Percentiles rank a stretch among this genome's conserved stretches.
These are phyloP conservation scores for Hypoxylon sp. DNA, from an alignment of 2,329 filamentous ascomycete species.

Conservation along the genomic window DNA sequence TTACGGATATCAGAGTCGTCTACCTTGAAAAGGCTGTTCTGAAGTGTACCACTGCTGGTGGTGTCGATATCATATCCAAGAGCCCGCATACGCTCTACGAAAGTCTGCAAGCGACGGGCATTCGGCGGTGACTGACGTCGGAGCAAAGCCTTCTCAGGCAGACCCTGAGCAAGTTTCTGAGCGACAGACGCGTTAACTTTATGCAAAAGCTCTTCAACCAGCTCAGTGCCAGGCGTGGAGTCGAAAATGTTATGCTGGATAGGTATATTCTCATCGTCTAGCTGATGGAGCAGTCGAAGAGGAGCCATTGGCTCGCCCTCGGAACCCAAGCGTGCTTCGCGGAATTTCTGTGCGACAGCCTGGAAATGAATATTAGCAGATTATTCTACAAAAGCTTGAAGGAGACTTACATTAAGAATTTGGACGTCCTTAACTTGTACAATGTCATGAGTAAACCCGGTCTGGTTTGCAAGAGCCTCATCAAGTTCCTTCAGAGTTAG, in stretches of 20 bases:
- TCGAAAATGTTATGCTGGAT: constrained; percentile 97
- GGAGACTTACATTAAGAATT: constrained; percentile 75
- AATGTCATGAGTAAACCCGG: constrained; percentile 72
- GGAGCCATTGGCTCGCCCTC: constrained; percentile 84
- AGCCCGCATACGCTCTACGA: constrained; percentile 91
- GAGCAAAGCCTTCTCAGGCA: constrained; percentile 93
- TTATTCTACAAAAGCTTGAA: neutral
- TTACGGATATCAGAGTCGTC: constrained; percentile 90
- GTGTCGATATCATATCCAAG: constrained; percentile 92
- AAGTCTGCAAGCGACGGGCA: constrained; percentile 86
- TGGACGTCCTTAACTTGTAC: constrained; percentile 82
- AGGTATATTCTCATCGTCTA: constrained; percentile 98
- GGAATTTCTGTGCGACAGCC: constrained; percentile 88
- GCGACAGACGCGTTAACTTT: constrained; percentile 93
- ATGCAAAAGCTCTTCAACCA: constrained; percentile 94
- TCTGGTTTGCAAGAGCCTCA: constrained; percentile 75
- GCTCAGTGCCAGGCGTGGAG: constrained; percentile 87
- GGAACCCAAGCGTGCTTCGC: constrained; percentile 85
- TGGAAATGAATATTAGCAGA: constrained; percentile 53
- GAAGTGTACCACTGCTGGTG: constrained; percentile 87
- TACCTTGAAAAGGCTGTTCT: constrained; percentile 95
- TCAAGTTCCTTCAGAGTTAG: constrained; percentile 89
- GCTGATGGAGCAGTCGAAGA: constrained; percentile 88
- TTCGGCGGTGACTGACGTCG: constrained; percentile 89
- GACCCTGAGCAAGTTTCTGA: constrained; percentile 79